Evolutionary conservation across 257 asterid species (phyloP), one percentile per base, ranked within the genome.

Genomic region (Misopates orontium): DNA sequence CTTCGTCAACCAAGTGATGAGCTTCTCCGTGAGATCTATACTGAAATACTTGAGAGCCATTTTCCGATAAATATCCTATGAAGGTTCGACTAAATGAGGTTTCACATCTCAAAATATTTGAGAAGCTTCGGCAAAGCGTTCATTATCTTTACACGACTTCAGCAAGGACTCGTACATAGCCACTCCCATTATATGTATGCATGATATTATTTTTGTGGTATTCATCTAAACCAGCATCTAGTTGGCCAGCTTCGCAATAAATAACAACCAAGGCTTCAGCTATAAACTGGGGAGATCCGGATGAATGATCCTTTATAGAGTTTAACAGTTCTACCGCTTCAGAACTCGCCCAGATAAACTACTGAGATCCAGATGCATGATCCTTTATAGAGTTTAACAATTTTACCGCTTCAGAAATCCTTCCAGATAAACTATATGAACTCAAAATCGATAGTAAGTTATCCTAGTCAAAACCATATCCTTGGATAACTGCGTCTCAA

Each of bases 91-190:
- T 25, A 87, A 95, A 69, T 66, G 66, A 68, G 82, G 84, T 82
- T 79, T 78, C 99, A 90, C 86, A 71, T 93, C 95, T 18, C 96
- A 90, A 81, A 80, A 83, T 73, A 93, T 77, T 69, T 90, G 96
- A 72, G 90, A 90, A 80, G 97, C 97, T 76, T 88, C 97, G 62
- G 84, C 71, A 71, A 83, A 79, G 56, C 36, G 62, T 41, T 83
- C 87, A 13, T 78, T 82, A 77, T 85, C 91, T 20, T 25, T 69
- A 42, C 95, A 93, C 53, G 84, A 78, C 75, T n/a, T 78, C 73
- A 93, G 85, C 69, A 90, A 80, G 73, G 78, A 73, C 66, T 86
- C 90, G 48, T 75, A 87, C 89, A 88, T 79, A 68, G 84, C 66
- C 62, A 71, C 89, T 82, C 50, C 84, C 80, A 64, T 41, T 36